A percentile compares a stretch with the other conserved stretches of the same genome.
These are phyloP conservation scores for Ganoderma sp. DNA, from an alignment of 1,284 basidiomycete genomes.

Conservation along the genomic window DNA sequence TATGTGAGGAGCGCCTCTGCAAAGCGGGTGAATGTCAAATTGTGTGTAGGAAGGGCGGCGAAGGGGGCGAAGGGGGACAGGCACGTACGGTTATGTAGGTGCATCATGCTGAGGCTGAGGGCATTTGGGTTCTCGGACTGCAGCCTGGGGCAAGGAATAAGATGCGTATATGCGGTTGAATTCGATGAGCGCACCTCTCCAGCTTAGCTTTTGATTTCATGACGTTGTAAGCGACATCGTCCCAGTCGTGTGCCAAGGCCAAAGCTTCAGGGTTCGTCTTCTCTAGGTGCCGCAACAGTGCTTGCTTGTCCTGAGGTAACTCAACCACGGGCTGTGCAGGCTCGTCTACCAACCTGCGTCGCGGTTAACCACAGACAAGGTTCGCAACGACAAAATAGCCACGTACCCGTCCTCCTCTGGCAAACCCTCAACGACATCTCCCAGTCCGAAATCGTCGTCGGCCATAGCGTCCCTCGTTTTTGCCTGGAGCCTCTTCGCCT, in stretches of 20 bases:
- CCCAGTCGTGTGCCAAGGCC: constrained; percentile 78
- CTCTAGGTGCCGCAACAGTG: constrained; percentile 77
- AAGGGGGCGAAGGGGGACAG: background rate
- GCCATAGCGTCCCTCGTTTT: constrained; percentile 76
- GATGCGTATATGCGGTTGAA: background rate
- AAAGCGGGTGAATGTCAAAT: background rate
- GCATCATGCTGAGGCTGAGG: constrained; percentile 67
- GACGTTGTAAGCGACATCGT: constrained; percentile 65
- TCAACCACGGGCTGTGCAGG: constrained; percentile 38
- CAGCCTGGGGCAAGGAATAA: constrained; percentile 46
- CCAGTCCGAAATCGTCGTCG: constrained; percentile 87
- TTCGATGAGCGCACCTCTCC: constrained; percentile 53
- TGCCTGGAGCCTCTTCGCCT: constrained; percentile 81
- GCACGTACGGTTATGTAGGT: constrained; percentile 77
- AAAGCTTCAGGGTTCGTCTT: constrained; percentile 82
- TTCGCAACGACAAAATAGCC: background rate
- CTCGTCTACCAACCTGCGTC: constrained; percentile 45
- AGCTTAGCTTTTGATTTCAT: constrained; percentile 60
- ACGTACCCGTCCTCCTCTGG: constrained; percentile 52
- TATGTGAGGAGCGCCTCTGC: constrained; percentile 90
- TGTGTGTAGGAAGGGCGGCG: no score
- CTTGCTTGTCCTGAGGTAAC: constrained; percentile 63
- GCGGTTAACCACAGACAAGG: background rate
- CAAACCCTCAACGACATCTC: constrained; percentile 59
- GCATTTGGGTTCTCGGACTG: constrained; percentile 54